Evolutionary conservation across 768 basidiomycete species (phyloP).

Genomic region (Agaricus bisporus): DNA sequence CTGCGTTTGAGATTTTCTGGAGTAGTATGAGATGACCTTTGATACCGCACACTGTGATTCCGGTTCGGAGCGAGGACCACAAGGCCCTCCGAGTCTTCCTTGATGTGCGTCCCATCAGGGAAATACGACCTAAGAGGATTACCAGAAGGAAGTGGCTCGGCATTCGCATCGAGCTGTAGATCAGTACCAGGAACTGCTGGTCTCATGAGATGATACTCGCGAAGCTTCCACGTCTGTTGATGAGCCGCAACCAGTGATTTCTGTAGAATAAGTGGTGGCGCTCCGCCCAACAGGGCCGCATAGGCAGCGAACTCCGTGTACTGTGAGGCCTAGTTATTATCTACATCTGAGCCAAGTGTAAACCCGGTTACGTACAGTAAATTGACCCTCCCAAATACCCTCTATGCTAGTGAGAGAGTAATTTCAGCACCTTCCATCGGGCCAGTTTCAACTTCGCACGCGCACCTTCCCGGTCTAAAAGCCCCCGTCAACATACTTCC

Average conservation of each 20-base stretch:
- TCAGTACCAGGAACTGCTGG: conserved; percentile 27
- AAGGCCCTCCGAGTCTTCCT: conserved; percentile 42
- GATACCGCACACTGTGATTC: conserved; percentile 24
- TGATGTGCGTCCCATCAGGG: conserved; percentile 44
- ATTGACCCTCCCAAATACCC: conserved; percentile 76
- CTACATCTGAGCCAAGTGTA: neutral
- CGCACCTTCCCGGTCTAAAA: conserved; percentile 55
- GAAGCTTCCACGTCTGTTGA: conserved; percentile 85
- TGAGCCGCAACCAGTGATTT: conserved; percentile 76
- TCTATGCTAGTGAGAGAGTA: conserved; percentile 40
- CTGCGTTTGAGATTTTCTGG: neutral
- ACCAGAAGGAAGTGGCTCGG: conserved; percentile 44
- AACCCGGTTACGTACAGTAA: conserved; percentile 45
- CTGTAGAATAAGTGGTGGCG: conserved; percentile 57
- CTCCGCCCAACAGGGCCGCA: conserved; percentile 67
- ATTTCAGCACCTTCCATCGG: neutral
- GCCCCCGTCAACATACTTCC: conserved; percentile 32
- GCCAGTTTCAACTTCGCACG: neutral
- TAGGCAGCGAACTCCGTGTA: conserved; percentile 86
- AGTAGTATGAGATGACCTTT: conserved; percentile 16
- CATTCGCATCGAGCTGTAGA: conserved; percentile 19
- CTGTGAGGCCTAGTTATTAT: conserved; percentile 25
- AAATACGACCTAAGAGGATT: conserved; percentile 60
- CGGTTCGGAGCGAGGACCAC: conserved; percentile 39
- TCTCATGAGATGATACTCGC: conserved; percentile 59